Conservation (phyloP, 2,329 filamentous ascomycete species). For the Cladophialophora yegresii region DNA sequence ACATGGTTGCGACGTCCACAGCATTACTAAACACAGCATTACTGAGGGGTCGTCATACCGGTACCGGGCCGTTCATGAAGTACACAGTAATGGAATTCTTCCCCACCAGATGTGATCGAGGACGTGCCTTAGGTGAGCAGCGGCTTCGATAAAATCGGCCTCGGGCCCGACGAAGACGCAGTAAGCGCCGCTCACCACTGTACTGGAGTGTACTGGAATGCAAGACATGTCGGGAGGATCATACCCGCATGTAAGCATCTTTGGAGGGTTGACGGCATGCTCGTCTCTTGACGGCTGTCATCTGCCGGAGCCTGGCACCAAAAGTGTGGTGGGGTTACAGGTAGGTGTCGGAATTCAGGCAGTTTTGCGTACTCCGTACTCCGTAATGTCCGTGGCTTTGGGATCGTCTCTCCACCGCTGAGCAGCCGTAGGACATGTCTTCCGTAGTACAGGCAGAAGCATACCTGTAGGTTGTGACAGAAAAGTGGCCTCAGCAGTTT, state of each 20-base stretch:
- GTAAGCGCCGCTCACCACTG: conserved; percentile 1
- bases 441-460: conserved; percentile 1
- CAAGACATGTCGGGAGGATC: background rate
- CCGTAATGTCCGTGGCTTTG: conserved; percentile 22
- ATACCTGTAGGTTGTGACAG: background rate
- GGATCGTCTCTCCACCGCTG: background rate
- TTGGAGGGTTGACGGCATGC: background rate
- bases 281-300: conserved; percentile 3
- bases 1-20: background rate
- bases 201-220: background rate
- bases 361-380: conserved; percentile 3
- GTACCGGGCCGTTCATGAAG: background rate
- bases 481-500: background rate
- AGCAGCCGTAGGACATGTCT: background rate
- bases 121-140: background rate
- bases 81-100: background rate
- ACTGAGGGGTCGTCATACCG: background rate
- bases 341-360: conserved; percentile 4
- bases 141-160: background rate
- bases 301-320: conserved; percentile 3
- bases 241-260: background rate
- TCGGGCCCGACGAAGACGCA: background rate
- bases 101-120: background rate
- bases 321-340: conserved; percentile 5
- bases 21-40: too few species aligned